Evolutionary conservation across 176 grass and related monocot species (phyloP), one percentile per base, ranked within the genome.

Genomic region (Urochloa ruziziensis): DNA sequence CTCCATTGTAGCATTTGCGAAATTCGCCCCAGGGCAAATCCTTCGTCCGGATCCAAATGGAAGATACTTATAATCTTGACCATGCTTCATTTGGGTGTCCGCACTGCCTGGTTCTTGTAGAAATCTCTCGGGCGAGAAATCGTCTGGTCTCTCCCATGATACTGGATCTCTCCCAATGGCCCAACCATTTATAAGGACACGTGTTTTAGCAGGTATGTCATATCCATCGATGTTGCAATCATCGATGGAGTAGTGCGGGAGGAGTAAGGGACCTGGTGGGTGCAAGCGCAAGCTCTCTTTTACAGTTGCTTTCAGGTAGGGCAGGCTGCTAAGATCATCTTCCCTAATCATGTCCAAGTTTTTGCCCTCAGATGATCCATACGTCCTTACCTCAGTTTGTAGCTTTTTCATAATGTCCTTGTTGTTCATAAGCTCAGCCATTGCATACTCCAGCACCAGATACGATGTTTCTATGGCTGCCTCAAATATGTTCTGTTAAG

Each of bases 261-360:
- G 52, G 32, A 82, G 48, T 12, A 88, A 53, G 7, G 86, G 86
- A 2, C 68, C 79, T 12, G 86, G 86, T 48, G 86, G 86, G 59
- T 88, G 79, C 74, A 88, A 51, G 10, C 80, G 70, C 12, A 88
- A 40, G 2, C 68, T 68, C 74, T 88, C 72, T 42, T 88, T 88
- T 39, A 88, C 70, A 16, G 68, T 51, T 35, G 57, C 77, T 43
- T 72, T 88, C n/a, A 88, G 66, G 28, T 88, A 88, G 24, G 64
- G 32, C 56, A 83, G 36, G 63, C 15, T 35, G 54, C 68, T 83
- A 15, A 83, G 52, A 37, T 82, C 70, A 39, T 88, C 48, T 15
- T 43, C 70, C 43, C 10, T 69, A 7, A 88, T 61, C 53, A 56
- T 77, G 28, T 42, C 42, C 34, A 75, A 47, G 2, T 19, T 62